Evolutionary conservation across 495 filamentous ascomycete genomes (phyloP).

Genomic region (Lasiosphaeria miniovina): DNA sequence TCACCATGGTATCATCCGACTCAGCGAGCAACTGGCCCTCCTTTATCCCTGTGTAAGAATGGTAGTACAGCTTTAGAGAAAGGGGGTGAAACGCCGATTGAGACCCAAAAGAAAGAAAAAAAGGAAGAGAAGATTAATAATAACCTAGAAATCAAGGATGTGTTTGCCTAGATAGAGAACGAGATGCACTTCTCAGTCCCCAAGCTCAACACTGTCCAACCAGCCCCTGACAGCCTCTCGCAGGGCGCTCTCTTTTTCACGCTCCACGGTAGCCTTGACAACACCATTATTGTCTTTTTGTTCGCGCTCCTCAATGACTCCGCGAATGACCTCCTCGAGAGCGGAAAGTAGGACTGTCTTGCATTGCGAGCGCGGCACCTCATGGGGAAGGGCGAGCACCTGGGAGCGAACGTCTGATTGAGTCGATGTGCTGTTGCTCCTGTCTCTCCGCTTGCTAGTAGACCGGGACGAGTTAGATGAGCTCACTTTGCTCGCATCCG

Average conservation of each 20-base stretch:
- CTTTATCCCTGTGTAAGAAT: too few relatives aligned
- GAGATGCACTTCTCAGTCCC: slow-evolving; percentile 19
- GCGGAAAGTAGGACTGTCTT: slow-evolving; percentile 47
- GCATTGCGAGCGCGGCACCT: slow-evolving; percentile 46
- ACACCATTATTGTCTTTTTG: slow-evolving; percentile 18
- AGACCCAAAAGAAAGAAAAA: neutral
- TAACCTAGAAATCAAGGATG: neutral
- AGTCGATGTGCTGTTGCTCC: slow-evolving; percentile 36
- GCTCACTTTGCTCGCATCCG: slow-evolving; percentile 39
- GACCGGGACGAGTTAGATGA: slow-evolving; percentile 42
- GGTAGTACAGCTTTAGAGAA: too few relatives aligned
- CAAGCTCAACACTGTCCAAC: slow-evolving; percentile 42
- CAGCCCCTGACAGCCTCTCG: slow-evolving; percentile 42
- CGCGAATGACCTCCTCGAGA: slow-evolving; percentile 45
- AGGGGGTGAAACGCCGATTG: too few relatives aligned
- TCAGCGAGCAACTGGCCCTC: too few relatives aligned
- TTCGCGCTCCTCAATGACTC: slow-evolving; percentile 38
- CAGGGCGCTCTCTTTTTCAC: slow-evolving; percentile 38
- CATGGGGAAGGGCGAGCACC: slow-evolving; percentile 17
- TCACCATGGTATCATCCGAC: too few relatives aligned
- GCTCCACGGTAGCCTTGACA: slow-evolving; percentile 14
- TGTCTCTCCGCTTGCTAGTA: slow-evolving; percentile 40
- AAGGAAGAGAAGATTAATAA: neutral
- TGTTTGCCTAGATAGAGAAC: neutral
- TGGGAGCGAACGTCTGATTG: slow-evolving; percentile 8